Base-by-base conservation (phyloP, 176 grass and related monocot species). In the Stipa capillata region DNA sequence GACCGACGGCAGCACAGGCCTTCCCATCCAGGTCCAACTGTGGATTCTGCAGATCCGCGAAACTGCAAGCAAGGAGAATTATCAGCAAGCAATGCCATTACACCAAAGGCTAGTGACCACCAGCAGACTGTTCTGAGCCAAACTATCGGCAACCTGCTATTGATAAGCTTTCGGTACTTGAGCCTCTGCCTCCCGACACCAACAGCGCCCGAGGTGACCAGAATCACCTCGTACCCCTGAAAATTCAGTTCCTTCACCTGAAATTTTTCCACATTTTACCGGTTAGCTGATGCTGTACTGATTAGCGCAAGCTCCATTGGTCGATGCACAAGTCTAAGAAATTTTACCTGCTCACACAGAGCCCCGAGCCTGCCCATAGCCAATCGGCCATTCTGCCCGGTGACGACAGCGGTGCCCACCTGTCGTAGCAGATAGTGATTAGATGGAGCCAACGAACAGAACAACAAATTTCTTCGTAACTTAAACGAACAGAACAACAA, bases 321-420 rank as follows among this genome's bases (percentile, higher is more conserved):
- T 36, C 5, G 54, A 41, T 59, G 40, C 36, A 54, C 52, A 15
- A 37, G 36, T 23, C 3, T 4, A 62, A 58, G 32, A 82, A 50
- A 72, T 57, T 40, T 75, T 82, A 96, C 97, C 86, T 99, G 97
- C 58, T 99, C 97, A 58, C 92, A 99, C 36, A 96, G 63, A 66
- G 88, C 74, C 24, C 92, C 97, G 7, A 99, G 70, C 82, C 92
- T 90, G 43, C 97, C 97, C 79, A 99, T 63, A 20, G 97, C 97
- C 81, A 99, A 84, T 64, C 97, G 87, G 23, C 97, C 97, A 77
- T 96, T 89, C 82, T 81, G 36, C 44, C 97, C 83, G 11, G 97
- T 99, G 12, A 99, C 92, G 82, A 99, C 90, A 41, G 97, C 97
- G 31, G 96, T 98, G 47, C 92, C 96, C 16, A 98, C 92, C 96